Percentiles rank a stretch among this genome's conserved stretches.
These are phyloP conservation scores for Dryadomyces quercus-mongolicae DNA, from an alignment of 2,329 filamentous ascomycete genomes.

Conservation along the genomic window DNA sequence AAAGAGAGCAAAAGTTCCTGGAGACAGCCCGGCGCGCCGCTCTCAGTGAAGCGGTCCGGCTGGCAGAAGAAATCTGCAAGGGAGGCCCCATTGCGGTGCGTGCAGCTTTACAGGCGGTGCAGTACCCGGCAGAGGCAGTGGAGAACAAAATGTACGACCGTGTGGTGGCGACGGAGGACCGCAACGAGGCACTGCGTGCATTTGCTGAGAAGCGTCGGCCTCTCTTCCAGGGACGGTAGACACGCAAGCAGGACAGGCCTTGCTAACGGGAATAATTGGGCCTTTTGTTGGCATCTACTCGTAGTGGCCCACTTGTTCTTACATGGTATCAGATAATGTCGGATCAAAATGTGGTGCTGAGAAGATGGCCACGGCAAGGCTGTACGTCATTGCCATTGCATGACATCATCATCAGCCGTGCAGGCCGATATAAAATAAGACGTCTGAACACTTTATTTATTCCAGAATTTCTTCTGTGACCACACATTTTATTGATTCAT, in stretches of 20 bases:
- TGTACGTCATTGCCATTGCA: neutral
- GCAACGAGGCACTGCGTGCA: constrained; percentile 75
- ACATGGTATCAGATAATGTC: too few species aligned
- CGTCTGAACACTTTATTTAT: neutral
- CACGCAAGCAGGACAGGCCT: too few species aligned
- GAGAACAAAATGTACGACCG: constrained; percentile 81
- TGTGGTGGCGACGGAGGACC: constrained; percentile 74
- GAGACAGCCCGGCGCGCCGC: constrained; percentile 52
- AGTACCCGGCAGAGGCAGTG: constrained; percentile 57
- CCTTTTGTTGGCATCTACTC: too few species aligned
- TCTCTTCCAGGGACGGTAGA: constrained; percentile 40
- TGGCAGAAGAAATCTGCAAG: constrained; percentile 79
- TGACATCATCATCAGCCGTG: neutral
- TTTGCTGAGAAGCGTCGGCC: constrained; percentile 58
- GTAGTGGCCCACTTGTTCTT: too few species aligned
- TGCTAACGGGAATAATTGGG: too few species aligned
- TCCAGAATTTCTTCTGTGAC: too few species aligned
- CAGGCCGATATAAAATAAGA: neutral
- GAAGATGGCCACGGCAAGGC: neutral
- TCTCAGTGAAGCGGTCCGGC: constrained; percentile 60
- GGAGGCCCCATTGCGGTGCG: constrained; percentile 67
- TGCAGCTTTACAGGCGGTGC: constrained; percentile 68
- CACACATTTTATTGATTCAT: constrained; percentile 6
- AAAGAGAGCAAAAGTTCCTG: constrained; percentile 28
- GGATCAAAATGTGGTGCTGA: too few species aligned